A percentile compares a stretch with the other conserved stretches of the same genome.
These are phyloP conservation scores for Didymella sp. DNA, from an alignment of 2,329 filamentous ascomycete species.

Conservation along the genomic window DNA sequence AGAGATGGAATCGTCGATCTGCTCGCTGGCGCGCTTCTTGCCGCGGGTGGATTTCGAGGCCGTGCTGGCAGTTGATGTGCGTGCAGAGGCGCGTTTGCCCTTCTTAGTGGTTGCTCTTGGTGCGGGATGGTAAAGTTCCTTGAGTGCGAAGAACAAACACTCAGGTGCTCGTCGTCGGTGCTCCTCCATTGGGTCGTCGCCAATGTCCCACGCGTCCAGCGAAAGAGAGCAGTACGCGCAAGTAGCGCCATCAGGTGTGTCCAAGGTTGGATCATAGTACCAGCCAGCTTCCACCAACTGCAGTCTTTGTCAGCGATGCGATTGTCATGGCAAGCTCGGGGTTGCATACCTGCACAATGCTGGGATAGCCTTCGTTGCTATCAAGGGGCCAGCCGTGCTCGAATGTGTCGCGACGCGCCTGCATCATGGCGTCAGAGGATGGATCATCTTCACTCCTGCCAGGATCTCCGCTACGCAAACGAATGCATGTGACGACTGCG, in stretches of 20 bases:
- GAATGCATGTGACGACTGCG: conserved; percentile 70
- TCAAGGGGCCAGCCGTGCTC: conserved; percentile 89
- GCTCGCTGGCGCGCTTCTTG: conserved; percentile 32
- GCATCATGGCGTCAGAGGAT: conserved; percentile 70
- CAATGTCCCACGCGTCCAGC: conserved; percentile 92
- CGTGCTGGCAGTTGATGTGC: conserved; percentile 32
- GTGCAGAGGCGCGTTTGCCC: conserved; percentile 35
- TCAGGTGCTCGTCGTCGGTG: conserved; percentile 79
- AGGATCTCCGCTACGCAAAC: conserved; percentile 66
- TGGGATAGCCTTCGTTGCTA: conserved; percentile 34
- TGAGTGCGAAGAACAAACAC: conserved; percentile 82
- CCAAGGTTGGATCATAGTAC: conserved; percentile 86
- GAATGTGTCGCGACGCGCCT: conserved; percentile 84
- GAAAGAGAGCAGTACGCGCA: conserved; percentile 90
- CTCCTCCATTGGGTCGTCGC: conserved; percentile 90
- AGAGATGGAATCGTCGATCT: conserved; percentile 18
- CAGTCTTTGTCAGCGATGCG: conserved; percentile 78
- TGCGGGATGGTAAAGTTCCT: conserved; percentile 59
- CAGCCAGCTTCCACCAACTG: conserved; percentile 91
- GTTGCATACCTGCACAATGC: conserved; percentile 69
- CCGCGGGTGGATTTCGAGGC: conserved; percentile 25
- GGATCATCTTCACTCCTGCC: conserved; percentile 76
- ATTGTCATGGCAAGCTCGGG: background rate
- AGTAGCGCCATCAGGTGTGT: conserved; percentile 86
- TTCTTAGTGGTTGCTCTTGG: conserved; percentile 33